Conservation (phyloP, 345 rosid species). For the Corymbia maculata region DNA sequence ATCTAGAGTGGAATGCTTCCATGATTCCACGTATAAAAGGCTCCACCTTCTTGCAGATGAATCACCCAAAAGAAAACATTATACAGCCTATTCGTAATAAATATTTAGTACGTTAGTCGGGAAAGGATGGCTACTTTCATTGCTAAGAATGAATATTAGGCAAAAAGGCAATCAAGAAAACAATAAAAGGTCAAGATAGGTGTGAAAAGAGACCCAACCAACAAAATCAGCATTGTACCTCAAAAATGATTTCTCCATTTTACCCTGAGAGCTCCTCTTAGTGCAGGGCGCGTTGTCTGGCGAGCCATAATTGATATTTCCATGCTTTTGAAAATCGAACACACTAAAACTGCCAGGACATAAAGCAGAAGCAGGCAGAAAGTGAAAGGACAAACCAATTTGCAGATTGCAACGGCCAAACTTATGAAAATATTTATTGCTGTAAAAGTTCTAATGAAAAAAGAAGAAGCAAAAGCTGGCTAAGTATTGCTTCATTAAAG, state of each 20-base stretch:
- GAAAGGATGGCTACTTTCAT: background rate
- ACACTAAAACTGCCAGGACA: constrained; percentile 64
- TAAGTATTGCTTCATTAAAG: background rate
- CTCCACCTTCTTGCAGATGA: background rate
- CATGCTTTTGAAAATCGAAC: constrained; percentile 81
- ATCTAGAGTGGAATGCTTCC: background rate
- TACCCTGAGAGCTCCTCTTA: constrained; percentile 91
- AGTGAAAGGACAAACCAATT: background rate
- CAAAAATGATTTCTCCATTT: constrained; percentile 96
- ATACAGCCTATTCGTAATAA: background rate
- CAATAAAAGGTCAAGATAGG: background rate
- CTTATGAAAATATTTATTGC: background rate
- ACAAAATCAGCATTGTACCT: constrained; percentile 29
- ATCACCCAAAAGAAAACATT: background rate
- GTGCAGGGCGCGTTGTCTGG: constrained; percentile 36
- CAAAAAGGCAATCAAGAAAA: background rate
- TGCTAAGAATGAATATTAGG: background rate
- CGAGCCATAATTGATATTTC: constrained; percentile 82
- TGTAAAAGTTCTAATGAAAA: background rate
- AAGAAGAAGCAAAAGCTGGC: background rate
- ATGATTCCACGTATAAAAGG: background rate
- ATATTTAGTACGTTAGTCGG: background rate
- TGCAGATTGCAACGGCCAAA: background rate
- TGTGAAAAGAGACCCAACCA: background rate
- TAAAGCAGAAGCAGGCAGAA: background rate